Evolutionary conservation across 768 basidiomycete genomes (phyloP).

Genomic region (Mycena belliarum): DNA sequence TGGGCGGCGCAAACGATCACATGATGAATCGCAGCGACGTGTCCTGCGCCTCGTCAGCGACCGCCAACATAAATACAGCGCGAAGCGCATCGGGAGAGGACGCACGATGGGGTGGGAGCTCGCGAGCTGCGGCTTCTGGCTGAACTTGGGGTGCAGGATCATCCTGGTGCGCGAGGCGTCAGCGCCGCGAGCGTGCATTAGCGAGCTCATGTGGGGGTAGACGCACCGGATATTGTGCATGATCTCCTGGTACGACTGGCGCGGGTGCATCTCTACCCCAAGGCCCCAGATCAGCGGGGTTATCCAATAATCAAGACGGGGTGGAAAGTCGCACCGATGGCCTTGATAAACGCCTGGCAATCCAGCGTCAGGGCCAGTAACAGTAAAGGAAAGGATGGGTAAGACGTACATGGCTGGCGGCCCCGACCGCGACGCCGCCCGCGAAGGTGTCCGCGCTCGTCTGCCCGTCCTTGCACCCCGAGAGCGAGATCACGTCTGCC

Average conservation of each 20-base stretch:
- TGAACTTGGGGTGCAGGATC: constrained; percentile 59
- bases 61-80: no score
- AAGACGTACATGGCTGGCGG: constrained; percentile 72
- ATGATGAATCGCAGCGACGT: no score
- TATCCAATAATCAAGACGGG: not conserved
- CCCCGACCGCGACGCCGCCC: constrained; percentile 67
- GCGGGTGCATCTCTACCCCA: constrained; percentile 38
- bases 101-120: constrained; percentile 70
- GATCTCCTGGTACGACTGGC: constrained; percentile 67
- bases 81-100: no score
- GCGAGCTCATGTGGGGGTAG: not conserved
- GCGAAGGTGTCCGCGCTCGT: constrained; percentile 73
- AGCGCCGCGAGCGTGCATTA: not conserved
- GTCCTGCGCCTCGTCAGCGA: no score
- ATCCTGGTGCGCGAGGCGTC: constrained; percentile 5
- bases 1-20: no score
- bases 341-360: constrained; percentile 59
- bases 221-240: constrained; percentile 55
- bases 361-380: not conserved
- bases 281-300: not conserved
- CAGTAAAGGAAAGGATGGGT: not conserved
- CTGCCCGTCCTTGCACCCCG: constrained; percentile 70
- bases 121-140: constrained; percentile 73
- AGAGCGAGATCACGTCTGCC: constrained; percentile 82
- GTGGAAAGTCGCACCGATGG: constrained; percentile 29